These are phyloP conservation scores for Mucor saturninus DNA, from an alignment of 371 early-diverging fungal genomes.

Conservation along the genomic window DNA sequence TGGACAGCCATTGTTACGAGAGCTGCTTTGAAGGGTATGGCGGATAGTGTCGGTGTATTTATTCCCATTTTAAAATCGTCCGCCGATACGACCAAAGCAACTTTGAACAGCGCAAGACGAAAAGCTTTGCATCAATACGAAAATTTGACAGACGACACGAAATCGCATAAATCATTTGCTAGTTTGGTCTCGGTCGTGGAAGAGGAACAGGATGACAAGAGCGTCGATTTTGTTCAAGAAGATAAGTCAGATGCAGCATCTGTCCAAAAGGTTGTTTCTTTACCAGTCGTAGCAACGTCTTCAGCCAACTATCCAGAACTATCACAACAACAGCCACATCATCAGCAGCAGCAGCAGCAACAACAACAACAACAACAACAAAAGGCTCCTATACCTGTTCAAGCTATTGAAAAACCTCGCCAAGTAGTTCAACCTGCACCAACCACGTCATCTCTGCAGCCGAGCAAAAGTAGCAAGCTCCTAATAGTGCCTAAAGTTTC, in stretches of 20 bases:
- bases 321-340: no score
- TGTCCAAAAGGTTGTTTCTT: neutral
- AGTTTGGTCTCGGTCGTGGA: constrained; percentile 2
- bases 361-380: neutral
- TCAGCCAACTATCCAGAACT: no score
- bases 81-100: constrained; percentile 5
- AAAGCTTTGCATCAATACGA: neutral
- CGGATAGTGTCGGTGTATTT: constrained; percentile 39
- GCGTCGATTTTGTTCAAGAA: neutral
- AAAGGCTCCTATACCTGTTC: neutral
- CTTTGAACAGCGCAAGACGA: neutral
- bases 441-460: no score
- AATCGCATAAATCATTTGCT: neutral
- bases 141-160: neutral
- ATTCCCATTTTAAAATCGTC: constrained; percentile 36
- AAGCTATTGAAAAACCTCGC: no score
- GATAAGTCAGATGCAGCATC: neutral
- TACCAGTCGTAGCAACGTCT: neutral
- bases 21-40: constrained; percentile 50
- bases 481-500: neutral
- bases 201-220: neutral
- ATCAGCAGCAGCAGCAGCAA: no score
- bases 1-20: constrained; percentile 43
- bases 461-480: no score
- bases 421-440: no score